Evolutionary conservation across 2,329 filamentous ascomycete species (phyloP).

Genomic region (Calonectria naviculata): DNA sequence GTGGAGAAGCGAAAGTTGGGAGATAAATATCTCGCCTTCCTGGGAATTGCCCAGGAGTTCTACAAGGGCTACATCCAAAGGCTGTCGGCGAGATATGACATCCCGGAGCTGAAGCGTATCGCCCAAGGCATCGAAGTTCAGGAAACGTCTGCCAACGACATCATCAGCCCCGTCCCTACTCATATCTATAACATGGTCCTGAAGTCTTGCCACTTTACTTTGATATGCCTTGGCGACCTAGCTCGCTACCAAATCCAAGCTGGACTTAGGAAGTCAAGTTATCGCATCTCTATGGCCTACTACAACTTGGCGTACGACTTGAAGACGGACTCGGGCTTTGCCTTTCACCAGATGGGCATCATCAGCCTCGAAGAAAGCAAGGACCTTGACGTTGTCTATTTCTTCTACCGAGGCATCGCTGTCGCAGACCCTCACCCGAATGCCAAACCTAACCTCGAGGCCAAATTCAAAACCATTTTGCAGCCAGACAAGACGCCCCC

Average conservation of each 20-base stretch:
- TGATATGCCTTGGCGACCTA: constrained; percentile 90
- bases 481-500: constrained; percentile 48
- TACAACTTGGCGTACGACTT: constrained; percentile 86
- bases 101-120: constrained; percentile 60
- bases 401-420: constrained; percentile 86
- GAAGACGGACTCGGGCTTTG: constrained; percentile 81
- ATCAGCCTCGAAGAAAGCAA: constrained; percentile 82
- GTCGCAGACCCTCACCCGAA: constrained; percentile 80
- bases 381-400: constrained; percentile 87
- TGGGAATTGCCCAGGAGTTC: constrained; percentile 89
- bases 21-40: constrained; percentile 84
- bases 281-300: constrained; percentile 83
- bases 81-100: constrained; percentile 71
- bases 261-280: constrained; percentile 78
- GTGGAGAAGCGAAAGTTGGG: constrained; percentile 81
- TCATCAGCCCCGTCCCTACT: constrained; percentile 56
- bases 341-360: constrained; percentile 92
- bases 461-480: constrained; percentile 75
- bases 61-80: constrained; percentile 88
- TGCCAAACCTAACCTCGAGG: constrained; percentile 80
- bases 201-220: constrained; percentile 81
- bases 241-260: constrained; percentile 86
- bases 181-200: constrained; percentile 70
- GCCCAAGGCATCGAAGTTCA: constrained; percentile 53
- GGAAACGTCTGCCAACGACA: constrained; percentile 44